These are phyloP conservation scores for Sungouiella thailandica DNA, from an alignment of 805 yeast genomes.

Conservation along the genomic window DNA sequence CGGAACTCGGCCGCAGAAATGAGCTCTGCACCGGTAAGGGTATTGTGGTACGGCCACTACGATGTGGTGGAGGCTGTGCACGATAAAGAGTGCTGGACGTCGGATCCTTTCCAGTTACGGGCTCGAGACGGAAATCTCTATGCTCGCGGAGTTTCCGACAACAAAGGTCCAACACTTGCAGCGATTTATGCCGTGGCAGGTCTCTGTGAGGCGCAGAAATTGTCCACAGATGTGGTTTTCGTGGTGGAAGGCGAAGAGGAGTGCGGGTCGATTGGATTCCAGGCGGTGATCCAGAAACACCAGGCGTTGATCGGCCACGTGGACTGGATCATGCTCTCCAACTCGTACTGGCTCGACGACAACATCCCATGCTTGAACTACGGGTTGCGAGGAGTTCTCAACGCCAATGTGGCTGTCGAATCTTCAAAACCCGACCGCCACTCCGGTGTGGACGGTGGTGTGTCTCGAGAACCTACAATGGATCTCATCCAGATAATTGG, in stretches of 20 bases:
- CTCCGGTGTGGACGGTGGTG: conserved; percentile 96
- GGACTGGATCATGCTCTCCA: conserved; percentile 87
- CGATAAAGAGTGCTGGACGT: conserved; percentile 61
- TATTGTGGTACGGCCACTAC: conserved; percentile 93
- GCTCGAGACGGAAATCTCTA: conserved; percentile 81
- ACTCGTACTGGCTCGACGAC: conserved; percentile 93
- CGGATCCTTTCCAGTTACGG: conserved; percentile 72
- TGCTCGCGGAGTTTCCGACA: conserved; percentile 92
- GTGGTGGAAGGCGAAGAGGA: conserved; percentile 95
- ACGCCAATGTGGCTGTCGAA: conserved; percentile 64
- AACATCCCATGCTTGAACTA: conserved; percentile 86
- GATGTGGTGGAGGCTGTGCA: conserved; percentile 83
- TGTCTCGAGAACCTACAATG: conserved; percentile 80
- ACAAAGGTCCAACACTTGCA: conserved; percentile 89
- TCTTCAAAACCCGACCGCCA: conserved; percentile 85
- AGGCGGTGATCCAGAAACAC: conserved; percentile 53
- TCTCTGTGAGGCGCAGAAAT: conserved; percentile 43
- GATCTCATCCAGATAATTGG: conserved; percentile 74
- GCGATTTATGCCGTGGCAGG: conserved; percentile 85
- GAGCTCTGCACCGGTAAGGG: conserved; percentile 25
- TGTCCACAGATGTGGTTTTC: conserved; percentile 73
- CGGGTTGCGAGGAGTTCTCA: conserved; percentile 88
- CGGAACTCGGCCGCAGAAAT: conserved; percentile 19
- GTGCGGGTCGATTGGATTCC: conserved; percentile 84
- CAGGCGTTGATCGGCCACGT: conserved; percentile 56